These are phyloP conservation scores for Metschnikowia similis DNA, from an alignment of 805 yeast genomes.

Conservation along the genomic window DNA sequence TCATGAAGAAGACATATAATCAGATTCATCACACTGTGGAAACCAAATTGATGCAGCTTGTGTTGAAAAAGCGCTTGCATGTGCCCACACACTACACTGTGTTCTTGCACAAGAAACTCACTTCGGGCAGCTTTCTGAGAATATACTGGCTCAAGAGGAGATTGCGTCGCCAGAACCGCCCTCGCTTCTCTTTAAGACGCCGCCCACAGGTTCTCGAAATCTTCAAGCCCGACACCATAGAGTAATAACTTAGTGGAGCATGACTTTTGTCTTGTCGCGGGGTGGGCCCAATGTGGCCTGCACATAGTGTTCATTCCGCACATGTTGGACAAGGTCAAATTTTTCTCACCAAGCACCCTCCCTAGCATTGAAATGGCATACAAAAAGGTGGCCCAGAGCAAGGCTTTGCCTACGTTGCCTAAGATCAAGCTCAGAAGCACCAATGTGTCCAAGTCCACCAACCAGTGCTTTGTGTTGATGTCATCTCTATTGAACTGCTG, in stretches of 20 bases:
- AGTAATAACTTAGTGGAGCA: no score
- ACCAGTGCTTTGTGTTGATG: conserved; percentile 77
- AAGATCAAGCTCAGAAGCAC: conserved; percentile 68
- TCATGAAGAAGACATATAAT: conserved; percentile 23
- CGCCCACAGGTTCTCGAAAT: not conserved
- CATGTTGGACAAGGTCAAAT: conserved; percentile 1
- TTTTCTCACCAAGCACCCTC: conserved; percentile 5
- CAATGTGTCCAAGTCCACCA: conserved; percentile 51
- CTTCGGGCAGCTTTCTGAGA: conserved; percentile 25
- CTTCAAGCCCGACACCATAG: not conserved
- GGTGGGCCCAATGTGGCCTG: not conserved
- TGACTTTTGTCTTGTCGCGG: not conserved
- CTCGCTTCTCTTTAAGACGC: not conserved
- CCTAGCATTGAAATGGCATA: conserved; percentile 30
- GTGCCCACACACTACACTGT: conserved; percentile 20
- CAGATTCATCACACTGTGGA: conserved; percentile 27
- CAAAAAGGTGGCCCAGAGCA: conserved; percentile 39
- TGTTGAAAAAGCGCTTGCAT: conserved; percentile 14
- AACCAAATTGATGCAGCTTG: conserved; percentile 23
- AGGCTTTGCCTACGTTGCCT: conserved; percentile 64
- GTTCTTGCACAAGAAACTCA: conserved; percentile 23
- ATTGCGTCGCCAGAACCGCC: conserved; percentile 1
- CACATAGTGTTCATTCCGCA: not conserved
- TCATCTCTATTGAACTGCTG: conserved; percentile 86
- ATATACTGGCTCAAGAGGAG: conserved; percentile 27